These are phyloP conservation scores for Boletellus sp. DNA, from an alignment of 768 basidiomycete genomes.

Conservation along the genomic window DNA sequence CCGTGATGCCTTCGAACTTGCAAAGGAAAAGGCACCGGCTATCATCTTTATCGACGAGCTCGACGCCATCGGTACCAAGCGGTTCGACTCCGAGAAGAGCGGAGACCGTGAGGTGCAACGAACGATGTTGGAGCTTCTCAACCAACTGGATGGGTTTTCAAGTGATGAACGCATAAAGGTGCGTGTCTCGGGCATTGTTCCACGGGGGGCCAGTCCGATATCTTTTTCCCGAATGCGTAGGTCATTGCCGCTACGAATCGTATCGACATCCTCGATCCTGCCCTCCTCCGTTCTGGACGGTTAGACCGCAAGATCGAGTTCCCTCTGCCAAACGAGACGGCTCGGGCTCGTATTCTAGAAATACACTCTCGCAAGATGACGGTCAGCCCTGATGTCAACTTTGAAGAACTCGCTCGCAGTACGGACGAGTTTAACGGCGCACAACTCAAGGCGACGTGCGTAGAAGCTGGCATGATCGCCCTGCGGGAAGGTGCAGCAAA, in stretches of 20 bases:
- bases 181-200: conserved; percentile 5
- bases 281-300: conserved; percentile 95
- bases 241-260: conserved; percentile 99
- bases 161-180: conserved; percentile 98
- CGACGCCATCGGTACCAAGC: conserved; percentile 98
- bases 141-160: conserved; percentile 97
- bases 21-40: conserved; percentile 97
- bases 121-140: conserved; percentile 98
- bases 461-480: conserved; percentile 99
- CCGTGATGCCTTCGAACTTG: conserved; percentile 95
- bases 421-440: conserved; percentile 99
- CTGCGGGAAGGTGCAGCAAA: conserved; percentile 87
- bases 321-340: conserved; percentile 92
- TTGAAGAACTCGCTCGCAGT: conserved; percentile 91
- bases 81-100: conserved; percentile 98
- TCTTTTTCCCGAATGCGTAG: conserved; percentile 38
- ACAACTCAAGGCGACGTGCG: conserved; percentile 95
- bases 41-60: conserved; percentile 99
- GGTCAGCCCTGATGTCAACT: conserved; percentile 85
- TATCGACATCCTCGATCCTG: conserved; percentile 97
- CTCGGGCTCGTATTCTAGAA: conserved; percentile 93
- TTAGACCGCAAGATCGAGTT: conserved; percentile 99
- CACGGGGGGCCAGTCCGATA: neutral
- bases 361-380: conserved; percentile 98
- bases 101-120: conserved; percentile 99